Evolutionary conservation across 345 rosid genomes (phyloP), one percentile per base, ranked within the genome.

Genomic region (Heritiera fomes): DNA sequence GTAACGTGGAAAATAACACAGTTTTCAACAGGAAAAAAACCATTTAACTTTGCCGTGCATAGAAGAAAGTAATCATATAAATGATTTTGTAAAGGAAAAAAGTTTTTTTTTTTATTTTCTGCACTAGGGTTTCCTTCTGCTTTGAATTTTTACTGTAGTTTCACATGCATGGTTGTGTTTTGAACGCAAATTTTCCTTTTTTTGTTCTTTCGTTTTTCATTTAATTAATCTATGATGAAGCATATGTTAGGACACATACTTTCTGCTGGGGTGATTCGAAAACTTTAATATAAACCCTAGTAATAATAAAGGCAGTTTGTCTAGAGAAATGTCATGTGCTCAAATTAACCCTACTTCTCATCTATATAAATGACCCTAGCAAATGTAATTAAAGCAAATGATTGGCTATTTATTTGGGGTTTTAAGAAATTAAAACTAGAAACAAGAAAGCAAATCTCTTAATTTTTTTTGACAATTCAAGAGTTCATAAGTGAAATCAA

Each of bases 1-100:
- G 43, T 6, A 40, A 5, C 10, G 0, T 8, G 8, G 0, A 78
- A 79, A 40, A 34, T 20, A 30, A 38, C 12, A 74, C 56, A 71
- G 63, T 73, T 82, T 75, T 75, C 77, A 72, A 40, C 61, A 61
- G 63, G 56, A 60, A 76, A 76, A 73, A 75, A 14, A 65, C 1
- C 15, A 53, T 52, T 23, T 23, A 52, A 78, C 68, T 15, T 20
- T 30, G 11, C 23, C 64, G 9, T 20, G 14, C 34, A 60, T 60
- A 15, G 6, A 60, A 8, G 38, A n/a, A 58, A 58, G 8, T 58
- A 12, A n/a, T 56, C 61, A 56, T 56, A 7, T 56, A 56, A 53
- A 15, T 53, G 20, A 53, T 53, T 17, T 15, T 53, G 6, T 6
- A 5, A 41, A 5, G 58, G 15, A 5, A 17, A 53, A 53, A 52